A percentile compares a stretch with the other conserved stretches of the same genome.
phyloP scores from a whole-genome alignment of 2,329 filamentous ascomycete species.

The Penicillium sp. region DNA sequence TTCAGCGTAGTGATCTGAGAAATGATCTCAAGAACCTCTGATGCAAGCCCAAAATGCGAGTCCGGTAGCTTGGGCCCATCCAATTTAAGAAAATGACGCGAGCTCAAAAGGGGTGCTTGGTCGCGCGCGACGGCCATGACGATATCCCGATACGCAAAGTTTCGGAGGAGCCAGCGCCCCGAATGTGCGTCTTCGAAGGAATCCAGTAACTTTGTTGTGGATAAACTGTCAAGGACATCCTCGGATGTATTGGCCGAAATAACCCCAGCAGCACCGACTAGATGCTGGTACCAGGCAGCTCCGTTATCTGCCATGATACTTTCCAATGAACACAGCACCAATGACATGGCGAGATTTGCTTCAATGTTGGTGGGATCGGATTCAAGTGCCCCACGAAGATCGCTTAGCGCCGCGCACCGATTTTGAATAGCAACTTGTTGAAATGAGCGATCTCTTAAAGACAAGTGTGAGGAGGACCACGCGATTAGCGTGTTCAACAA shows the following conservation, averaged over 20 bases:
- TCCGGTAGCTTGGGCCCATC: conserved; percentile 4
- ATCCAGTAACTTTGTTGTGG: not conserved
- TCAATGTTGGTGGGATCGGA: conserved; percentile 2
- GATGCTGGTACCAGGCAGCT: conserved; percentile 13
- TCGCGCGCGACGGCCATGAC: conserved; percentile 13
- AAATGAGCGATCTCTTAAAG: conserved; percentile 7
- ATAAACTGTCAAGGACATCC: not conserved
- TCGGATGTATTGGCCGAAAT: conserved; percentile 4
- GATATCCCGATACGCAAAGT: conserved; percentile 15
- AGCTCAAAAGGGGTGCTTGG: conserved; percentile 7
- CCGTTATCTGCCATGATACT: conserved; percentile 14
- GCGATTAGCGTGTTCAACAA: conserved; percentile 13
- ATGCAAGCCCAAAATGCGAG: conserved; percentile 15
- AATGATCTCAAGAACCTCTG: conserved; percentile 7
- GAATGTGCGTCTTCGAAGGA: conserved; percentile 7
- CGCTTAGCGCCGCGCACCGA: conserved; percentile 1
- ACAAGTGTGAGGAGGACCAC: conserved; percentile 13
- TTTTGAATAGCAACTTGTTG: conserved; percentile 13
- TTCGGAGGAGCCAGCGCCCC: conserved; percentile 12
- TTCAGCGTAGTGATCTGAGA: conserved; percentile 6
- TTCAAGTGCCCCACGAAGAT: conserved; percentile 6
- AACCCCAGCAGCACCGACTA: conserved; percentile 9
- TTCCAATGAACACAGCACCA: conserved; percentile 12
- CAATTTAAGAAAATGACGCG: conserved; percentile 7
- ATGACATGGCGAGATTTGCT: conserved; percentile 10